A percentile compares a stretch with the other conserved stretches of the same genome.
Evolutionary conservation across 1,284 basidiomycete species (phyloP).

Genomic region (Athelia sp.): DNA sequence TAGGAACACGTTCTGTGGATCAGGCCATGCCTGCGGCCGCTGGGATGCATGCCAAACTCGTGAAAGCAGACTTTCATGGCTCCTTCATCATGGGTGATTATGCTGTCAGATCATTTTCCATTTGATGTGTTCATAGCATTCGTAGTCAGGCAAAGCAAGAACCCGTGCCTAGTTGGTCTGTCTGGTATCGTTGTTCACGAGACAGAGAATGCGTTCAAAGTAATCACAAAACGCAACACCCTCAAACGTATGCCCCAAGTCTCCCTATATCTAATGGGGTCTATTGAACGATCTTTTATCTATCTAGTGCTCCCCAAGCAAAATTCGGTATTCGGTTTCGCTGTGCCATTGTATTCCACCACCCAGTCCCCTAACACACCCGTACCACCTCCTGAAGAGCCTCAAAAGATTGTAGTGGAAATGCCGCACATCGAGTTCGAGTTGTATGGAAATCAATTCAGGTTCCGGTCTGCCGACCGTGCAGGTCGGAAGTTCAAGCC

Average conservation of each 20-base stretch:
- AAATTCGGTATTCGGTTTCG: slow-evolving; percentile 68
- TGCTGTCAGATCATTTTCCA: background rate
- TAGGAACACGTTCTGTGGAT: slow-evolving; percentile 24
- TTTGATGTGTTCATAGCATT: background rate
- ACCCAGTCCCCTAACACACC: slow-evolving; percentile 22
- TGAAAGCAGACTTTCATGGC: slow-evolving; percentile 86
- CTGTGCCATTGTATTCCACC: slow-evolving; percentile 62
- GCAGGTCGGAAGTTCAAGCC: slow-evolving; percentile 80
- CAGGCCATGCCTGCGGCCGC: slow-evolving; percentile 43
- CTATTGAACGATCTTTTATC: background rate
- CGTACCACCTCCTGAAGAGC: slow-evolving; percentile 21
- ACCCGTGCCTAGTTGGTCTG: slow-evolving; percentile 65
- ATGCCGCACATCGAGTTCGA: slow-evolving; percentile 67
- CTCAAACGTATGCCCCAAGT: slow-evolving; percentile 54
- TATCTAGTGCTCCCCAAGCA: slow-evolving; percentile 71
- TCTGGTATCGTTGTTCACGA: slow-evolving; percentile 82
- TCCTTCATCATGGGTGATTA: slow-evolving; percentile 67
- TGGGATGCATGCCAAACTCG: slow-evolving; percentile 70
- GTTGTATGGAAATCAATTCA: slow-evolving; percentile 80
- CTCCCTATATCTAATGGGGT: background rate
- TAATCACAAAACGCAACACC: slow-evolving; percentile 63
- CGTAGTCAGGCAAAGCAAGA: slow-evolving; percentile 69
- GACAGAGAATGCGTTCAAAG: slow-evolving; percentile 78
- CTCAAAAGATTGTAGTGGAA: slow-evolving; percentile 45
- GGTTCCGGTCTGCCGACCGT: slow-evolving; percentile 74